Evolutionary conservation across 345 rosid genomes (phyloP).

Genomic region (Eucalyptus viminalis): DNA sequence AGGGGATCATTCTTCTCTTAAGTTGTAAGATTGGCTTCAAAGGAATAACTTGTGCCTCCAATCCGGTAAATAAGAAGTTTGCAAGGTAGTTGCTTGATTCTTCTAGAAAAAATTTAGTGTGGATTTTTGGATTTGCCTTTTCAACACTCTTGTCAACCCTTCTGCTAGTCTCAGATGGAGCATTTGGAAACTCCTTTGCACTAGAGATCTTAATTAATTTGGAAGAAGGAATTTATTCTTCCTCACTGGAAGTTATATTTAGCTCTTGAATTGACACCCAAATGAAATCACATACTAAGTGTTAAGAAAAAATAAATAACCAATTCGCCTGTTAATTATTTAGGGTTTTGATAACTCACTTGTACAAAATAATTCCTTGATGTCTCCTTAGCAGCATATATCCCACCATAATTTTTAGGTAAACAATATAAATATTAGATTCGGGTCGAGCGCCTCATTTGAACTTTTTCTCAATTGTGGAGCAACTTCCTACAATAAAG

Average conservation of each 20-base stretch:
- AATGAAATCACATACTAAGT: neutral
- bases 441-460: neutral
- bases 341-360: neutral
- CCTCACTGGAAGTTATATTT: neutral
- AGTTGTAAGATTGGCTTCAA: neutral
- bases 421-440: neutral
- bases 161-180: neutral
- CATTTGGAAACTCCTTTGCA: neutral
- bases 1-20: neutral
- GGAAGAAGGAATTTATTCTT: neutral
- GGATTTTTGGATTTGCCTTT: neutral
- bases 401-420: neutral
- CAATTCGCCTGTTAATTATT: neutral
- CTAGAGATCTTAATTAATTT: neutral
- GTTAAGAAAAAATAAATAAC: neutral
- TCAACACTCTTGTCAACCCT: neutral
- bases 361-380: neutral
- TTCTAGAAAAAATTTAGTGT: neutral
- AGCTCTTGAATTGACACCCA: neutral
- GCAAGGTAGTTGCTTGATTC: neutral
- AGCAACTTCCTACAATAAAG: neutral
- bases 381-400: neutral
- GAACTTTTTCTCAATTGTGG: neutral
- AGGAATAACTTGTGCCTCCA: neutral
- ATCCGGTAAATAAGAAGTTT: neutral